A percentile compares a stretch with the other conserved stretches of the same genome.
phyloP scores from a whole-genome alignment of 176 grass and related monocot genomes.

The Canna indica region DNA sequence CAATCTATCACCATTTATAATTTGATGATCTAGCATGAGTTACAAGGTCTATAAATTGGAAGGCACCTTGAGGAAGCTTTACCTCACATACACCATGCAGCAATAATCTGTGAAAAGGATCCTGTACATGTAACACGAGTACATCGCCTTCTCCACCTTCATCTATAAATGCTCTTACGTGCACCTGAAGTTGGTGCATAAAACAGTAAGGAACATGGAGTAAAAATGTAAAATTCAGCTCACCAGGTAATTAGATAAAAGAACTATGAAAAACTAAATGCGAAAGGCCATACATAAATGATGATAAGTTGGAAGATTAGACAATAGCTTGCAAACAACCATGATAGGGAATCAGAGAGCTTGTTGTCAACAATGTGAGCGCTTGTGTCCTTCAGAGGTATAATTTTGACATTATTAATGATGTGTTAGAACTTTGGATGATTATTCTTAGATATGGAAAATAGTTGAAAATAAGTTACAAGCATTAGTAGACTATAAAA shows the following conservation, averaged over 20 bases:
- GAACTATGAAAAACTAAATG: background rate
- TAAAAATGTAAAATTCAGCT: background rate
- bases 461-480: too few relatives aligned
- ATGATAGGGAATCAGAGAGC: too few relatives aligned
- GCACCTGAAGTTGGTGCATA: constrained; percentile 26
- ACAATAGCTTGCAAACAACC: too few relatives aligned
- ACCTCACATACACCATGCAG: constrained; percentile 92
- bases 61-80: constrained; percentile 15
- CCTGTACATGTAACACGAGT: constrained; percentile 70
- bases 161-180: constrained; percentile 42
- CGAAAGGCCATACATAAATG: too few relatives aligned
- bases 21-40: background rate
- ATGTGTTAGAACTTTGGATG: too few relatives aligned
- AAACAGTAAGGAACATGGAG: background rate
- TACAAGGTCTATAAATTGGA: background rate
- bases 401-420: too few relatives aligned
- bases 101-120: constrained; percentile 73
- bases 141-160: constrained; percentile 28
- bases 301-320: too few relatives aligned
- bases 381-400: too few relatives aligned
- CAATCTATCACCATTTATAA: background rate
- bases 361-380: too few relatives aligned
- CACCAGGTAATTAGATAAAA: background rate
- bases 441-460: too few relatives aligned
- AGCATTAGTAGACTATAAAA: too few relatives aligned